phyloP scores from a whole-genome alignment of 2,329 filamentous ascomycete genomes.

The Juglanconis oblonga region DNA sequence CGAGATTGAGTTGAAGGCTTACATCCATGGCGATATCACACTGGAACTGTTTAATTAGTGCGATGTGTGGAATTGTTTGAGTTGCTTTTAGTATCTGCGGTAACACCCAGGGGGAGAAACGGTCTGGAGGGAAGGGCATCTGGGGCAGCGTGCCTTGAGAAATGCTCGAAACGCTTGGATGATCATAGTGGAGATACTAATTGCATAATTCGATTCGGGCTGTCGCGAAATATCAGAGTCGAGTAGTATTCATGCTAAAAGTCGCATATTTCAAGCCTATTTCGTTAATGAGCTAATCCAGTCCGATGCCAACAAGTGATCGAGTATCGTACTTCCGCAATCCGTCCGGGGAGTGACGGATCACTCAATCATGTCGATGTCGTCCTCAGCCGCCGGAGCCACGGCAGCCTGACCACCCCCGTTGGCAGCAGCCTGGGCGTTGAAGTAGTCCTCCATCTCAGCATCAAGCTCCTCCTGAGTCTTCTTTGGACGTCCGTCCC shows the following conservation, averaged over 20 bases:
- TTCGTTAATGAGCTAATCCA: background rate
- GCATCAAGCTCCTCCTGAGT: slow-evolving; percentile 89
- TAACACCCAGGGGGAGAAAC: too few species aligned
- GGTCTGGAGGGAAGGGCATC: too few species aligned
- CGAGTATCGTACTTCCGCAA: background rate
- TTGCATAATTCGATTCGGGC: too few species aligned
- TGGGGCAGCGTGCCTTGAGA: too few species aligned
- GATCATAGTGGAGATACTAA: too few species aligned
- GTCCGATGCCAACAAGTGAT: background rate
- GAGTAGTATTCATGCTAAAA: background rate
- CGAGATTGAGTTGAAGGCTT: slow-evolving; percentile 66
- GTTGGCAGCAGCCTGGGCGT: slow-evolving; percentile 23
- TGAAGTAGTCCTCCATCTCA: slow-evolving; percentile 95
- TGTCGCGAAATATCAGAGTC: background rate
- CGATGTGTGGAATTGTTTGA: background rate
- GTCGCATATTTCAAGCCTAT: background rate
- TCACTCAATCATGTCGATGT: slow-evolving; percentile 28
- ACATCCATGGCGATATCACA: slow-evolving; percentile 66
- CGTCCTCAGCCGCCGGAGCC: slow-evolving; percentile 20
- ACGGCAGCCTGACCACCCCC: slow-evolving; percentile 39
- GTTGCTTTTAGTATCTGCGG: too few species aligned
- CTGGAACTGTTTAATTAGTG: slow-evolving; percentile 43
- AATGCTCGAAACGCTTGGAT: too few species aligned
- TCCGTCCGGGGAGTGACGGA: slow-evolving; percentile 2
- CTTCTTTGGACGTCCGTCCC: slow-evolving; percentile 68